Base-by-base conservation (phyloP, 306 rosid genomes). In the Ormosia semicastrata region DNA sequence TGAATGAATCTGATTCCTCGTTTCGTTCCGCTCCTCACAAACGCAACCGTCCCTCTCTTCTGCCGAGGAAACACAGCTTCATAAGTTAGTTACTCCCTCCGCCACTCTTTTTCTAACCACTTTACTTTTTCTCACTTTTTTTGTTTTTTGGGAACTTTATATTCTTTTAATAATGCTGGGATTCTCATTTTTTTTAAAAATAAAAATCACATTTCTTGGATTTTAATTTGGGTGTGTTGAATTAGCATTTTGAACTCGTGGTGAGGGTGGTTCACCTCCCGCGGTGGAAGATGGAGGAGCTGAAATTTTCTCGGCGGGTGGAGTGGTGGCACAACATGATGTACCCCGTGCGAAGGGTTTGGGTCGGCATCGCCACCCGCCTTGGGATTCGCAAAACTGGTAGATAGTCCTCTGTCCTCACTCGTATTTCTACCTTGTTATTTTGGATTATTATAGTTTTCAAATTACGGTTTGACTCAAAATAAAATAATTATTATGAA, bases 361-460 rank as follows among this genome's bases (percentile, higher is more conserved):
- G 92, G 89, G 5, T 40, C 56, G 46, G 87, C 33, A 59, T 91
- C 52, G 84, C 92, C 30, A 71, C 79, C 12, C 87, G 91, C 46
- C 43, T 94, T 29, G 60, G 90, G 8, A 34, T 87, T 47, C 94
- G 86, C 67, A 86, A 90, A 83, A 77, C 76, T 6, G 95, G 97
- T 94, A 39, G 37, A 68, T 4, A 4, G 5, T 30, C 17, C 13
- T 33, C 11, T 4, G 34, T 18, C 9, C 40, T 37, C 40, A n/a
- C 6, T 37, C 5, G 40, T 3, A 6, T 43, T 9, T 64, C 0
- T 36, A 3, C 0, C 59, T 1, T 15, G 30, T 53, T 24, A 24
- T 1, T 24, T 54, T 15, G 7, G 7, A 54, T 54, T 54, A 54
- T 54, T 54, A 3, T 15, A 54, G 13, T 14, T 52, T 37, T 37